Base-by-base conservation (phyloP, 192 early-diverging fungal species). In the Phlyctochytrium planicorne region DNA sequence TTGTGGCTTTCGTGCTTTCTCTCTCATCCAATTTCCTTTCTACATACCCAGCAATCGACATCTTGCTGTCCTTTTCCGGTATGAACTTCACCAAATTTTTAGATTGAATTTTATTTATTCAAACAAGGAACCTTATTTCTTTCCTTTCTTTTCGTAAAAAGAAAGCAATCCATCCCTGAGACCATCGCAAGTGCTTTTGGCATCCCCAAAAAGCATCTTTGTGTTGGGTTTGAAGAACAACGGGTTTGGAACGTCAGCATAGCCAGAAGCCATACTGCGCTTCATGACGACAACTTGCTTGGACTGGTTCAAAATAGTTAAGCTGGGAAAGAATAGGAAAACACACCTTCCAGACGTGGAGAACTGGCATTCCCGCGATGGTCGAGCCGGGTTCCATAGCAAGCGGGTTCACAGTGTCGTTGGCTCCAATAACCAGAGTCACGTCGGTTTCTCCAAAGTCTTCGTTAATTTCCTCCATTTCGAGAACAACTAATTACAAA, bases 391-490 rank as follows among this genome's bases (percentile, higher is more conserved):
- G 52, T 50, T 76, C 75, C 6, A 76, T 25, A 16, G 75, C 75
- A 29, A 66, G 35, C 12, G 75, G 75, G 62, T 76, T 76, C 17
- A 76, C 75, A n/a, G 75, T 76, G 36, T 76, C 75, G 40, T 75
- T 75, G 3, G 75, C 75, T 2, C 75, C 75, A 35, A 76, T 59
- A 24, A 76, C 75, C 14, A 76, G 61, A 17, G 63, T 60, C 6
- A 76, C 61, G 52, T 72, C 70, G 36, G 75, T 76, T 20, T 76
- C 65, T 17, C 1, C 17, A 57, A 76, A 76, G 57, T 74, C 71
- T 34, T 76, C 66, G 59, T 76, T 76, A 50, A 76, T 74, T 63
- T 76, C 75, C 17, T 76, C 75, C 75, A 76, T 73, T 47, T 76
- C 75, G 6, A 74, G 52, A 17, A 76, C 75, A 50, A 76, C 71